These are phyloP conservation scores for Alternaria triticimaculans DNA, from an alignment of 2,329 filamentous ascomycete genomes.

Conservation along the genomic window DNA sequence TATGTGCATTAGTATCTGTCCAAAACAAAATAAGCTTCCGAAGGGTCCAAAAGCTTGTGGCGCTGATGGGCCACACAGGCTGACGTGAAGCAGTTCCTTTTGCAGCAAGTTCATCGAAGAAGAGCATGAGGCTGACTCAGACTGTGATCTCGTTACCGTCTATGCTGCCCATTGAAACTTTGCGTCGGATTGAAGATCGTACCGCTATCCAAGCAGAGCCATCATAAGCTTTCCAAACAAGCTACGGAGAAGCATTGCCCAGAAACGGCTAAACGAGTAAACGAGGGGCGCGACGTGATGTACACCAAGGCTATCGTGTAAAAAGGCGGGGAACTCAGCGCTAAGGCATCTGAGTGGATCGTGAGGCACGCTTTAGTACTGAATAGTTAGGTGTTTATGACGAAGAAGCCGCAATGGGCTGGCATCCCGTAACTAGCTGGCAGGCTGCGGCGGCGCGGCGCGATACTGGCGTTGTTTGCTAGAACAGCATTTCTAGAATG, in stretches of 20 bases:
- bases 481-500: not conserved
- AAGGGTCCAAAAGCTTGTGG: not conserved
- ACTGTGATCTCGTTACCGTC: rapidly evolving
- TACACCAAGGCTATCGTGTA: not conserved
- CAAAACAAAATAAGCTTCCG: not conserved
- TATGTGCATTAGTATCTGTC: not conserved
- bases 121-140: not conserved
- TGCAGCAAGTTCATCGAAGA: not conserved
- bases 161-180: not conserved
- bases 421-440: not conserved
- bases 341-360: not conserved
- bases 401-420: not conserved
- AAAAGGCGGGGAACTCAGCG: not conserved
- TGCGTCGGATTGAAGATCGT: not conserved
- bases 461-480: not conserved
- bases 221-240: not conserved
- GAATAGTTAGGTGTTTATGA: not conserved
- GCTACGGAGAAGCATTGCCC: not conserved
- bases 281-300: not conserved
- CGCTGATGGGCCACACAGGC: not conserved
- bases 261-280: not conserved
- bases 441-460: not conserved
- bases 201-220: not conserved
- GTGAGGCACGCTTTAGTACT: not conserved
- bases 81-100: not conserved